Conservation (phyloP, 441 rosid genomes). For the Manihot esculenta region DNA sequence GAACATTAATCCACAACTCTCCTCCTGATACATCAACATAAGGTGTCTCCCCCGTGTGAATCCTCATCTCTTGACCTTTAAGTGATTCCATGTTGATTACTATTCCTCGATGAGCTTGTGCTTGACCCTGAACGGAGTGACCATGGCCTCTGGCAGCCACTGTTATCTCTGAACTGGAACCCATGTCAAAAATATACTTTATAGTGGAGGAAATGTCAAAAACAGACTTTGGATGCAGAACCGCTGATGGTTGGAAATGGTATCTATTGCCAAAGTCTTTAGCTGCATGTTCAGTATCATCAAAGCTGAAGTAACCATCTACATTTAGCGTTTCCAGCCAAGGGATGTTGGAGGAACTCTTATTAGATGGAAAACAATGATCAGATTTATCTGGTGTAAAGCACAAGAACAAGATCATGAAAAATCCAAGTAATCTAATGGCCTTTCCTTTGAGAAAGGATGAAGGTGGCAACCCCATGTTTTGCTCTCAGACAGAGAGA, state of each 20-base stretch:
- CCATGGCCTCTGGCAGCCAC: constrained; percentile 94
- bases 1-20: constrained; percentile 80
- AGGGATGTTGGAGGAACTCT: constrained; percentile 33
- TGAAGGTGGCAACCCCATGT: constrained; percentile 49
- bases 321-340: constrained; percentile 44
- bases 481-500: constrained; percentile 12
- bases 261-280: constrained; percentile 75
- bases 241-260: constrained; percentile 60
- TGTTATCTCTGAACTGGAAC: constrained; percentile 56
- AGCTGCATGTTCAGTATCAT: constrained; percentile 58
- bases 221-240: constrained; percentile 74
- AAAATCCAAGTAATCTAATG: constrained; percentile 41
- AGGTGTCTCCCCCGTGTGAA: constrained; percentile 45
- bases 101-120: constrained; percentile 72
- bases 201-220: constrained; percentile 66
- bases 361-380: constrained; percentile 36
- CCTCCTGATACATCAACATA: constrained; percentile 90
- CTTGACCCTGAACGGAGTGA: constrained; percentile 91
- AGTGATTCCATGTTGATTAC: constrained; percentile 85
- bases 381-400: constrained; percentile 49
- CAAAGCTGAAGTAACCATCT: constrained; percentile 59
- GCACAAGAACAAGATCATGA: constrained; percentile 54
- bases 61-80: constrained; percentile 35
- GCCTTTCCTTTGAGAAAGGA: constrained; percentile 42
- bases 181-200: constrained; percentile 51